Evolutionary conservation across 2,329 filamentous ascomycete genomes (phyloP).

Genomic region (Didymella glomerata): DNA sequence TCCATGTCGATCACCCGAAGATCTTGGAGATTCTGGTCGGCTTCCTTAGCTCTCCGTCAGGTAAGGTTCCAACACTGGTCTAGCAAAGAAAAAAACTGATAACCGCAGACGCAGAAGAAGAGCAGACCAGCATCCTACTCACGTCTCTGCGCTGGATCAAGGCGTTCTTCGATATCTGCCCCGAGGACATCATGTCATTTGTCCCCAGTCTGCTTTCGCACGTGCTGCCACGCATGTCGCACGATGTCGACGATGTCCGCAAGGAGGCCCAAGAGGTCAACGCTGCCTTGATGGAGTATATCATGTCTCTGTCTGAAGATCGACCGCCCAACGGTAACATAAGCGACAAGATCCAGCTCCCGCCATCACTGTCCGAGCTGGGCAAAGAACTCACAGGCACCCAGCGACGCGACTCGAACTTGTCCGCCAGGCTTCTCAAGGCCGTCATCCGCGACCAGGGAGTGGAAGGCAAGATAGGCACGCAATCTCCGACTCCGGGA

Average conservation of each 20-base stretch:
- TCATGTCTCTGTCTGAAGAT: conserved; percentile 83
- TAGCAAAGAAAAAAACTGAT: conserved; percentile 24
- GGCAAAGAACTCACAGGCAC: conserved; percentile 54
- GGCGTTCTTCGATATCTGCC: conserved; percentile 94
- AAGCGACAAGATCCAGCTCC: conserved; percentile 55
- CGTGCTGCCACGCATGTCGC: conserved; percentile 92
- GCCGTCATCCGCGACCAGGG: conserved; percentile 47
- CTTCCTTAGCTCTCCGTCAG: conserved; percentile 82
- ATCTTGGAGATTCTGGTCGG: conserved; percentile 91
- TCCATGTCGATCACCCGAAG: conserved; percentile 89
- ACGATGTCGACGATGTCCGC: conserved; percentile 86
- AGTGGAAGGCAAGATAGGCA: conserved; percentile 39
- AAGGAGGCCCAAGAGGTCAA: conserved; percentile 91
- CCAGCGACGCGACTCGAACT: conserved; percentile 51
- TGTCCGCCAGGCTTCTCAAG: conserved; percentile 47
- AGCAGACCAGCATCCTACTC: conserved; percentile 75
- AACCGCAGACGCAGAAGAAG: conserved; percentile 69
- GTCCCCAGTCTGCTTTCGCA: conserved; percentile 91
- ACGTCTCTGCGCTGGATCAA: conserved; percentile 96
- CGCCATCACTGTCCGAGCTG: conserved; percentile 49
- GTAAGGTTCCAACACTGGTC: conserved; percentile 57
- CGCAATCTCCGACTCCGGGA: conserved; percentile 54
- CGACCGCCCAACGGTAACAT: conserved; percentile 38
- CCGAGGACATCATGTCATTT: conserved; percentile 94
- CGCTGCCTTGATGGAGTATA: conserved; percentile 89